Base-by-base conservation (phyloP, 2,329 filamentous ascomycete genomes). In the Cadophora luteo-olivacea region DNA sequence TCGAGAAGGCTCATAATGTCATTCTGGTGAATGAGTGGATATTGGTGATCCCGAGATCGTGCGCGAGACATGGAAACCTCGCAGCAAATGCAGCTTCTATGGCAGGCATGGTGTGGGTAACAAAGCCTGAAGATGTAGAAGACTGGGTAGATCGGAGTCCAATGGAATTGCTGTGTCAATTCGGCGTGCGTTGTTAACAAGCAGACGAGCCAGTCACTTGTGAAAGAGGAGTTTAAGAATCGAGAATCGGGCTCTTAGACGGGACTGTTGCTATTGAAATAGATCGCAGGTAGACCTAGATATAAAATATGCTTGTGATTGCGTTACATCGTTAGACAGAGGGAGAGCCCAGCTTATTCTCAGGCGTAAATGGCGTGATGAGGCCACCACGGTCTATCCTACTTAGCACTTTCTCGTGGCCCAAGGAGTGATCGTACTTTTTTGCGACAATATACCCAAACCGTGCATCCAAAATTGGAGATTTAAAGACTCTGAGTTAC, bases 11-110 rank as follows among this genome's bases (percentile, higher is more conserved):
- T 16, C 77, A 81, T 70, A 81, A 80, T 69, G 72, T 81, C 29
- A 70, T 80, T 8, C 67, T 80, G 62, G 78, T 77, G 7, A 68
- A 68, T 24, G 63, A 74, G 6, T 79, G 76, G 75, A 77, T 81
- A 55, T 72, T 78, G 29, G 72, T 80, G 12, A 77, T 80, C 8
- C 78, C 79, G 7, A 73, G 79, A 45, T 70, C 72, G 4, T 48
- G 52, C 32, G 77, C 75, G 8, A 77, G 74, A 52, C 72, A 72
- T 32, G 72, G 75, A 49, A 75, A 70, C 36, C 73, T 73, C 16
- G 75, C 74, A 14, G 77, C 74, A 22, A 80, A 80, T 63, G 76
- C 77, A 5, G 76, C 79, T 19, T 77, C 74, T 14, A 81, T 81
- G 79, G 67, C 79, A 16, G 80, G 79, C 0, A 68, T 80, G 67